Percentiles rank a stretch among this genome's conserved stretches.
Evolutionary conservation across 306 rosid species (phyloP).

Genomic region (Vigna reflexopilosa): DNA sequence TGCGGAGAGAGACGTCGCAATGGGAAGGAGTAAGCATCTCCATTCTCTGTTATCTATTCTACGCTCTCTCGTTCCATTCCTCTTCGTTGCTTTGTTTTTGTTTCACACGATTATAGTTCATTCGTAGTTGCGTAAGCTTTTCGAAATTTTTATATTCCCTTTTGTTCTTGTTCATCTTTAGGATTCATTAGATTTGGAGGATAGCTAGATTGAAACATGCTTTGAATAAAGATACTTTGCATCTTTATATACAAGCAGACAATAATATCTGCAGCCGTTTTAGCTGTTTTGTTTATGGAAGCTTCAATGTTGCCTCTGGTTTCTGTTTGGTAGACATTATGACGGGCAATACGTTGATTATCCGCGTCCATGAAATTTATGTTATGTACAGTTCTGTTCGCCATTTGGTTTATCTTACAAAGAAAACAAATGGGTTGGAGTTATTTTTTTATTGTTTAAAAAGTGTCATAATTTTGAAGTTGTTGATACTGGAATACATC

Average conservation of each 20-base stretch:
- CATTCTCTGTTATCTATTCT: not conserved
- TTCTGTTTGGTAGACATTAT: not conserved
- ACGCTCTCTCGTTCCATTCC: not conserved
- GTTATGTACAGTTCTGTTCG: not conserved
- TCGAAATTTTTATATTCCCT: not conserved
- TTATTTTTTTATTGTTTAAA: not conserved
- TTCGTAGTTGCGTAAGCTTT: not conserved
- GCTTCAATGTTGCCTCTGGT: not conserved
- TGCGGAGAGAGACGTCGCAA: slow-evolving; percentile 31
- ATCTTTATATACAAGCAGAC: not conserved
- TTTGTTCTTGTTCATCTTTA: not conserved
- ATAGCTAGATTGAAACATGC: not conserved
- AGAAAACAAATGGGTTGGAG: not conserved
- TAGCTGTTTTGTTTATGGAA: not conserved
- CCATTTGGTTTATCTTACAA: not conserved
- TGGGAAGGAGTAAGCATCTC: slow-evolving; percentile 65
- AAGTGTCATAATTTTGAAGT: not conserved
- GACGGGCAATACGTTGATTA: not conserved
- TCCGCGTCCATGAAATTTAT: not conserved
- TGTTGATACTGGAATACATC: not conserved
- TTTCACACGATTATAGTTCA: not conserved
- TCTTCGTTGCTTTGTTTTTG: not conserved
- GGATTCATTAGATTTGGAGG: not conserved
- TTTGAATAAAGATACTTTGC: not conserved
- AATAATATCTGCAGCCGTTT: not conserved